phyloP scores from a whole-genome alignment of 441 rosid genomes.

The Euphorbia schlechtendalii region DNA sequence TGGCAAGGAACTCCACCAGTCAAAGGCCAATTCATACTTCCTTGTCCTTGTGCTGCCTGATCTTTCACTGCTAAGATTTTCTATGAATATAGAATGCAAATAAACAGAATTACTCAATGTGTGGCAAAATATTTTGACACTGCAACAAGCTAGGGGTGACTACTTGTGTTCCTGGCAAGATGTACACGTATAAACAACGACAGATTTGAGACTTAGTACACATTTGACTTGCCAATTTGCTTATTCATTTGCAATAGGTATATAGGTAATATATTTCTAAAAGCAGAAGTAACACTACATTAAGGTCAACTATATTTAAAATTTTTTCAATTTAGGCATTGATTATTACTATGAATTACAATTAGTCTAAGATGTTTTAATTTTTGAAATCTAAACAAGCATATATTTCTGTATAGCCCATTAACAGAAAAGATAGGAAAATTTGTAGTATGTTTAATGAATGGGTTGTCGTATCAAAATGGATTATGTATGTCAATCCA shows the following conservation, averaged over 20 bases:
- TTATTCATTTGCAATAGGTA: neutral
- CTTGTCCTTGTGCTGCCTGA: conserved; percentile 31
- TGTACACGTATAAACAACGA: neutral
- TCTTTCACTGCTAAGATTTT: conserved; percentile 46
- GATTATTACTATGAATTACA: neutral
- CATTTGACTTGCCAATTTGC: neutral
- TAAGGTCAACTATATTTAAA: neutral
- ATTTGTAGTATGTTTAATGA: neutral
- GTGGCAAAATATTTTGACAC: neutral
- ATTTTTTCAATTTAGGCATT: neutral
- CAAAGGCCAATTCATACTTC: conserved; percentile 47
- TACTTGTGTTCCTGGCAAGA: neutral
- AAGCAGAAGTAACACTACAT: too few species aligned
- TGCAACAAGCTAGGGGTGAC: neutral
- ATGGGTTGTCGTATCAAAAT: neutral
- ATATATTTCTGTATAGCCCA: neutral
- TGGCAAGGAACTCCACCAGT: conserved; percentile 58
- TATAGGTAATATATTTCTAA: neutral
- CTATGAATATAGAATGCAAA: conserved; percentile 21
- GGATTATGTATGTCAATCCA: neutral
- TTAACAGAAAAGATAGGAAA: neutral
- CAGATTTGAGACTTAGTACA: neutral
- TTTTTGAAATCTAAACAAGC: neutral
- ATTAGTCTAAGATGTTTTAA: neutral
- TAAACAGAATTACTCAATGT: neutral